These are phyloP conservation scores for Trypanosoma platydactyli DNA, from an alignment of 208 protist species.

Conservation along the genomic window DNA sequence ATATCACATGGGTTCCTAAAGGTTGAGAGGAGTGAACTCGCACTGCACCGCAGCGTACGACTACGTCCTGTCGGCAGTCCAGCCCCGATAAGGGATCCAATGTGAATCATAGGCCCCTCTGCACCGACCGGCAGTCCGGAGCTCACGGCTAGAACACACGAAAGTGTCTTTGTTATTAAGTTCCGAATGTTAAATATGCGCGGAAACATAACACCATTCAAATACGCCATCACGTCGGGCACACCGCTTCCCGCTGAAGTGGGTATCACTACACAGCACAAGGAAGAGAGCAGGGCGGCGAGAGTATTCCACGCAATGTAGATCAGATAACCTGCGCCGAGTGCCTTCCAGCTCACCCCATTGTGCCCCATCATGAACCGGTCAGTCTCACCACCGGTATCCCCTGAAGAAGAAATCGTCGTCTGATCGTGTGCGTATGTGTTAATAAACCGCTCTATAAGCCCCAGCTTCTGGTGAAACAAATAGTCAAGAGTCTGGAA, in stretches of 20 bases:
- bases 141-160: constrained; percentile 74
- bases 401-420: neutral
- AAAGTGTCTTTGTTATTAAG: constrained; percentile 75
- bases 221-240: constrained; percentile 86
- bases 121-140: constrained; percentile 80
- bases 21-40: constrained; percentile 47
- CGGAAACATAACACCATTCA: constrained; percentile 89
- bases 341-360: constrained; percentile 30
- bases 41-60: constrained; percentile 52
- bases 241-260: constrained; percentile 75
- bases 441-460: constrained; percentile 39
- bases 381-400: neutral
- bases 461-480: constrained; percentile 35
- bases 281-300: constrained; percentile 52
- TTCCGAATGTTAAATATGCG: constrained; percentile 81
- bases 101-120: constrained; percentile 94
- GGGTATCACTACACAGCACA: constrained; percentile 75
- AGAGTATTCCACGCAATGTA: constrained; percentile 42
- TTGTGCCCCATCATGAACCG: constrained; percentile 12
- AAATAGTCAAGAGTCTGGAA: constrained; percentile 75
- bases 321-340: constrained; percentile 37
- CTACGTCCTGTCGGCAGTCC: constrained; percentile 78
- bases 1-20: constrained; percentile 80
- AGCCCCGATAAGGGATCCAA: constrained; percentile 85
- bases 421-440: constrained; percentile 3